Evolutionary conservation across 208 protist genomes (phyloP).

Genomic region (Wallacemonas sp.): DNA sequence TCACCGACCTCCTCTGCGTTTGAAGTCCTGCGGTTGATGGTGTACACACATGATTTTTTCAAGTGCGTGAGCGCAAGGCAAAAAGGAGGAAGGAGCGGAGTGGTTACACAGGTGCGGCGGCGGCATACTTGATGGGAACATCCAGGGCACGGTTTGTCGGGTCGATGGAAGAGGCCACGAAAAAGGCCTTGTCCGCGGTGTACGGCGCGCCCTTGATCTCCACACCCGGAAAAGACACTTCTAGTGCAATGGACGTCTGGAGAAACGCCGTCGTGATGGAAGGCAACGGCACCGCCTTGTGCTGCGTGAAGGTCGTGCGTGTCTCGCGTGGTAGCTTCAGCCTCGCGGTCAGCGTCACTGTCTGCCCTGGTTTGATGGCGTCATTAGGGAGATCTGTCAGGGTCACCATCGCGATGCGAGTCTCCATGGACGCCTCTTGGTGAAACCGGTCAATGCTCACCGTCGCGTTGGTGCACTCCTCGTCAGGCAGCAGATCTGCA

Average conservation of each 20-base stretch:
- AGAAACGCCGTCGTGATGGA: neutral
- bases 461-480: conserved; percentile 8
- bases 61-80: neutral
- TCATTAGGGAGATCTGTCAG: conserved; percentile 2
- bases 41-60: too few species aligned
- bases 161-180: conserved; percentile 1
- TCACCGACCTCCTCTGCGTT: too few species aligned
- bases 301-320: neutral
- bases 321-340: conserved; percentile 6
- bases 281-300: conserved; percentile 3
- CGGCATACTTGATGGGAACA: neutral
- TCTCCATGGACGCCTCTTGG: conserved; percentile 7
- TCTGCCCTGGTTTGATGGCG: conserved; percentile 7
- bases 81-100: neutral
- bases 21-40: too few species aligned
- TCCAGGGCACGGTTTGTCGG: neutral
- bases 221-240: conserved; percentile 4
- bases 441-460: neutral
- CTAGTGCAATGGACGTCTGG: neutral
- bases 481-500: conserved; percentile 1
- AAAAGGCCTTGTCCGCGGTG: conserved; percentile 2
- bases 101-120: neutral
- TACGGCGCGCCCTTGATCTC: conserved; percentile 2
- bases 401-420: neutral
- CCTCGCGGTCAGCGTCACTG: neutral